phyloP scores from a whole-genome alignment of 1,284 basidiomycete genomes.

The Boletus albobrunnescens region DNA sequence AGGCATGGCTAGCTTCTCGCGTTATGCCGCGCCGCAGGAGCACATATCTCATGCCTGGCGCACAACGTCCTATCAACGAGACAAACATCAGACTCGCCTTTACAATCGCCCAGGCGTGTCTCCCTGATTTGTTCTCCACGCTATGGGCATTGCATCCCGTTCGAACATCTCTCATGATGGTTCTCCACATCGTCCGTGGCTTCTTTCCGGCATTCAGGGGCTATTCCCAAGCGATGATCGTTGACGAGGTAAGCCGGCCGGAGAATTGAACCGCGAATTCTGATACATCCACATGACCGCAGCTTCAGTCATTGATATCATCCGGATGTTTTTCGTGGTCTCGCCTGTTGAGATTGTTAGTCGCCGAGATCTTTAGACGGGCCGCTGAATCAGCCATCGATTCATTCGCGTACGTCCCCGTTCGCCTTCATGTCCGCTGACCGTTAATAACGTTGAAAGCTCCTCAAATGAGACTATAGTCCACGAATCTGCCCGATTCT shows the following conservation, averaged over 20 bases:
- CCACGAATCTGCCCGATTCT: slow-evolving; percentile 64
- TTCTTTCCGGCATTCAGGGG: slow-evolving; percentile 74
- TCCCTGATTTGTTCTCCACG: slow-evolving; percentile 52
- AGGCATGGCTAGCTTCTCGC: slow-evolving; percentile 65
- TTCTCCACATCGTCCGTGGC: slow-evolving; percentile 65
- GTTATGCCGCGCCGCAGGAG: slow-evolving; percentile 41
- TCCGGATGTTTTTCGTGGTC: slow-evolving; percentile 65
- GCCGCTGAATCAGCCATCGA: slow-evolving; percentile 64
- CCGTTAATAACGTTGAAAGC: slow-evolving; percentile 36
- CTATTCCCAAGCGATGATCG: slow-evolving; percentile 77
- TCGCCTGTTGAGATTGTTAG: slow-evolving; percentile 51
- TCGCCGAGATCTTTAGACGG: slow-evolving; percentile 60
- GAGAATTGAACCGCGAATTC: neutral
- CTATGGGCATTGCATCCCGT: slow-evolving; percentile 65
- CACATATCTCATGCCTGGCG: slow-evolving; percentile 56
- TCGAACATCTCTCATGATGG: slow-evolving; percentile 60
- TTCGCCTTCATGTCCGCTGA: slow-evolving; percentile 14
- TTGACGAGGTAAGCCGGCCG: slow-evolving; percentile 61
- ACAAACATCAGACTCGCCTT: slow-evolving; percentile 55
- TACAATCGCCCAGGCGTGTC: slow-evolving; percentile 50
- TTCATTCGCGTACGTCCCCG: slow-evolving; percentile 59
- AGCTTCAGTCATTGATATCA: slow-evolving; percentile 65
- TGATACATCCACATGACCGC: slow-evolving; percentile 13
- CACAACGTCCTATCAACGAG: slow-evolving; percentile 54
- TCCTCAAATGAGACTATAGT: slow-evolving; percentile 66